These are phyloP conservation scores for Cladobotryum protrusum DNA, from an alignment of 2,329 filamentous ascomycete genomes.

Conservation along the genomic window DNA sequence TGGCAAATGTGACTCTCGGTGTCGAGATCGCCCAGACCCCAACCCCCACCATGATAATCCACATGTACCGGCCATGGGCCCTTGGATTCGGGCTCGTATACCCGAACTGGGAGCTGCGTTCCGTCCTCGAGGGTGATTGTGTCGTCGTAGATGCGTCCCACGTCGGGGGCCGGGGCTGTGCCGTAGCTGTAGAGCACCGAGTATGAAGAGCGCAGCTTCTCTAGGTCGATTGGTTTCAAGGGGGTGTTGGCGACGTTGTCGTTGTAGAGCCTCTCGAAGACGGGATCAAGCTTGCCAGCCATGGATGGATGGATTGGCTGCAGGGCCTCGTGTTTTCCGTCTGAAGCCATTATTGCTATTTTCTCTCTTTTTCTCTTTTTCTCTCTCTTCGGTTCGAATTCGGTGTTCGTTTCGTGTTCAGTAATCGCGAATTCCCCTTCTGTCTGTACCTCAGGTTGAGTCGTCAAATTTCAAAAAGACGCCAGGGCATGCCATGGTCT, in stretches of 20 bases:
- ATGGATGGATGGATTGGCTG: conserved; percentile 44
- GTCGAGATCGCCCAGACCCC: conserved; percentile 43
- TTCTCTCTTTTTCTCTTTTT: neutral
- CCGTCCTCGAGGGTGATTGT: conserved; percentile 27
- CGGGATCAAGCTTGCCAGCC: conserved; percentile 39
- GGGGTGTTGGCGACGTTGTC: conserved; percentile 36
- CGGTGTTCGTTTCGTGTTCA: neutral
- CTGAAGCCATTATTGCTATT: conserved; percentile 6
- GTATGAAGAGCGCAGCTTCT: conserved; percentile 33
- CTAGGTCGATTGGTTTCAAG: conserved; percentile 33
- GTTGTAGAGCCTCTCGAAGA: conserved; percentile 43
- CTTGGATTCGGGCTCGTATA: conserved; percentile 36
- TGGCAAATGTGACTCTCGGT: conserved; percentile 44
- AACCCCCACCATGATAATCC: conserved; percentile 45
- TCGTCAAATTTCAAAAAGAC: no score
- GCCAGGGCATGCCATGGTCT: no score
- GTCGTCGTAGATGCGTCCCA: conserved; percentile 33
- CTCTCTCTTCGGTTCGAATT: no score
- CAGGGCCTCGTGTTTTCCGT: conserved; percentile 34
- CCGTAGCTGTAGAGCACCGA: conserved; percentile 40
- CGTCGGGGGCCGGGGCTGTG: conserved; percentile 35
- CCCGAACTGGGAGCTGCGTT: conserved; percentile 29
- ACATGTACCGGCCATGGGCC: conserved; percentile 42
- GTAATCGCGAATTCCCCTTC: no score
- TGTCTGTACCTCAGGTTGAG: no score